Evolutionary conservation across 345 rosid species (phyloP), one percentile per base, ranked within the genome.

Genomic region (Citrus cavaleriei): DNA sequence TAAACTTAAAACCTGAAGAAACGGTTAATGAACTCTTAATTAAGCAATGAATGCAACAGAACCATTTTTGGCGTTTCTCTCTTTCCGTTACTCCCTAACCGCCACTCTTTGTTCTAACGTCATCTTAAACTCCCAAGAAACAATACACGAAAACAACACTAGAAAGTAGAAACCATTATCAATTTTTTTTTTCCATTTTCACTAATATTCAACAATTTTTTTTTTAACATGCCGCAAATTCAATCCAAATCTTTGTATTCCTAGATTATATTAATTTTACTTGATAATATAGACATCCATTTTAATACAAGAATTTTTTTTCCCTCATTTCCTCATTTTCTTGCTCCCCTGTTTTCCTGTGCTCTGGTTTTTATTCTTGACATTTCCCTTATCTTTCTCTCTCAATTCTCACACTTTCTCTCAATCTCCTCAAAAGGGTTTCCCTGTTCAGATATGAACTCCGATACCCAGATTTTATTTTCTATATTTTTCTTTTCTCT

Each of bases 61-160:
- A 7, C 32, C 7, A 73, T 58, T 35, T 49, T 70, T 63, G 68
- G 69, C 77, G 38, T 46, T 42, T 64, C 51, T 58, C 40, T 69
- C 4, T 73, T 40, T 70, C 80, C 79, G 78, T 72, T 68, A 55
- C 61, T 67, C 78, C 30, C 83, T 72, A 38, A 38, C 72, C 65
- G 55, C 82, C 78, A 74, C 66, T 74, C 74, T 67, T 13, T 76
- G 37, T 71, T 74, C 61, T 70, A 77, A 80, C 79, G 40, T 65
- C 74, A 34, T 34, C 34, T 54, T 0, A 42, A 35, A 35, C 24
- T 24, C 30, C 25, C 10, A 32, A 27, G 57, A 24, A 10, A 18
- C 19, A 67, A 30, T 0, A 3, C 49, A 25, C 40, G 57, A 72
- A 18, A 54, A 54, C 58, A 4, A 55, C 22, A 62, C n/a, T n/a